Evolutionary conservation across 306 rosid genomes (phyloP), one percentile per base, ranked within the genome.

Genomic region (Glycyrrhiza uralensis): DNA sequence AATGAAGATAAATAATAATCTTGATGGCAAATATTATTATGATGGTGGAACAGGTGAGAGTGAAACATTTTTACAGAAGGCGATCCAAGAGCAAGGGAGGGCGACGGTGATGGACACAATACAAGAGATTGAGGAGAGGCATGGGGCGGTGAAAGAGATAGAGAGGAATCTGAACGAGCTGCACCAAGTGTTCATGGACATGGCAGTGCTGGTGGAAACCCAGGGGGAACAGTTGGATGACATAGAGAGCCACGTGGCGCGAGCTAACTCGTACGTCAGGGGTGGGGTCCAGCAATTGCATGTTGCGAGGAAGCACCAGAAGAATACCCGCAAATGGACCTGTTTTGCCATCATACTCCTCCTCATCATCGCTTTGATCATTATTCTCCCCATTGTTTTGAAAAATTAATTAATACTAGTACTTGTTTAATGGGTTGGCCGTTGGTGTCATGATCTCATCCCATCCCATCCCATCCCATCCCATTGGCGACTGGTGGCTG

Each of bases 121-220:
- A 32, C 81, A 82, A 6, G 98, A 93, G 87, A 90, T 93, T 66
- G 84, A 93, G 54, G 98, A 93, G 84, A 82, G 98, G 54, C 96
- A 93, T 20, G 93, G 87, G 9, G 89, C 96, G 0, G 89, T 90
- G 11, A 88, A 85, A 30, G 96, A 87, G 54, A 86, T 93, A 66
- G 98, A 93, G 79, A 93, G 85, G 76, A 84, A 81, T 19, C 96
- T 93, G 3, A 87, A 83, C 2, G 98, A 90, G 80, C 79, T 93
- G 35, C 97, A 93, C 72, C 98, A 93, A 66, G 90, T 93, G 66
- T 93, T 93, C 80, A 7, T 93, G 84, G 98, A 93, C 88, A 93
- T 93, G 97, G 84, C 98, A 1, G 97, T 93, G 14, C 39, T 93
- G 83, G 96, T 93, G 19, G 84, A 90, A 45, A 72, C 85, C 0